phyloP scores from a whole-genome alignment of 495 filamentous ascomycete genomes.

The Talaromyces liani region DNA sequence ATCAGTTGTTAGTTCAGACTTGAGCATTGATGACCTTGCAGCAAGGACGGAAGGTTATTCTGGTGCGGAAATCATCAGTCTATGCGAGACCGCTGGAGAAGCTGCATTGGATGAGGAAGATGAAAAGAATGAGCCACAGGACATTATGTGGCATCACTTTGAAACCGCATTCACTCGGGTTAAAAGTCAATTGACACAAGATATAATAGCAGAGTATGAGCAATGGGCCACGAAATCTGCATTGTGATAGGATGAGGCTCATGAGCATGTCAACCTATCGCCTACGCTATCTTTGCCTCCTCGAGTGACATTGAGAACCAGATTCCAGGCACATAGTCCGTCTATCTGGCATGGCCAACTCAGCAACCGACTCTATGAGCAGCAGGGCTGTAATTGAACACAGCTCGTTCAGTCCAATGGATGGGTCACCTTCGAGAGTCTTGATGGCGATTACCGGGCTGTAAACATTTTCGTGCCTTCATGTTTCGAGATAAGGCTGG shows the following conservation, averaged over 20 bases:
- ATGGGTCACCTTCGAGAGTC: too few relatives aligned
- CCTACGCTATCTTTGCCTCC: not conserved
- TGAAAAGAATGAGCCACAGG: slow-evolving; percentile 33
- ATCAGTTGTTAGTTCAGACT: slow-evolving; percentile 54
- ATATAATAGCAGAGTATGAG: slow-evolving; percentile 60
- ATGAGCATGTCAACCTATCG: not conserved
- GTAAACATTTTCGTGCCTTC: not conserved
- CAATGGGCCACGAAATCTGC: slow-evolving; percentile 44
- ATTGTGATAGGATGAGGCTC: slow-evolving; percentile 12
- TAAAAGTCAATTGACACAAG: slow-evolving; percentile 59
- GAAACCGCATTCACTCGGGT: slow-evolving; percentile 53
- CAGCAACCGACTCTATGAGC: not conserved
- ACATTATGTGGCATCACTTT: slow-evolving; percentile 56
- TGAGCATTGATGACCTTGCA: slow-evolving; percentile 62
- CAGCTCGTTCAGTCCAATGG: not conserved
- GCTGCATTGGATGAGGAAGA: slow-evolving; percentile 50
- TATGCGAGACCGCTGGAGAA: slow-evolving; percentile 64
- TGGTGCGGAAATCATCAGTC: slow-evolving; percentile 78
- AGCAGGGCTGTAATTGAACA: not conserved
- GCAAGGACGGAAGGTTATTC: slow-evolving; percentile 70
- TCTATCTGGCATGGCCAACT: not conserved
- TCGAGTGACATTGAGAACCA: not conserved
- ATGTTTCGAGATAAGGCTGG: too few relatives aligned
- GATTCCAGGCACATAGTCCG: not conserved
- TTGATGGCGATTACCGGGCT: not conserved